phyloP scores from a whole-genome alignment of 2,329 filamentous ascomycete genomes.

The Hypoxylon sp. region DNA sequence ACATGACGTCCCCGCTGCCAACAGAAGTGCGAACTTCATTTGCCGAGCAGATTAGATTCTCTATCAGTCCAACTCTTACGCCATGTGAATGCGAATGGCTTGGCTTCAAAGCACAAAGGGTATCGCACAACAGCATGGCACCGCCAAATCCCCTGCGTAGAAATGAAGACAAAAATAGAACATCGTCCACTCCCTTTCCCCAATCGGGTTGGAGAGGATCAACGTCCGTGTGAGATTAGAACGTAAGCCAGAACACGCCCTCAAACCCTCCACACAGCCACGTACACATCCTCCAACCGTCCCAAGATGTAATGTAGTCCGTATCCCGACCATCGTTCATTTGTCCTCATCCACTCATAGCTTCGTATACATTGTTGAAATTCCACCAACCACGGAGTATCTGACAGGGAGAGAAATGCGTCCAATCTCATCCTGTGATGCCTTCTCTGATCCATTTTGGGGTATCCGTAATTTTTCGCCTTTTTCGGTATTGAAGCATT shows the following conservation, averaged over 20 bases:
- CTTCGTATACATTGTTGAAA: slow-evolving; percentile 51
- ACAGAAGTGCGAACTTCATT: slow-evolving; percentile 56
- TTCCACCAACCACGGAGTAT: slow-evolving; percentile 40
- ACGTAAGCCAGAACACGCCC: slow-evolving; percentile 36
- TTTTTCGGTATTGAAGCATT: slow-evolving; percentile 22
- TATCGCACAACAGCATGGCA: slow-evolving; percentile 52
- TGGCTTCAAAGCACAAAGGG: slow-evolving; percentile 52
- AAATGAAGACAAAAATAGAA: slow-evolving; percentile 51
- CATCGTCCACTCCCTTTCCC: slow-evolving; percentile 31
- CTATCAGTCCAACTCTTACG: slow-evolving; percentile 52
- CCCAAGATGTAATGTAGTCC: slow-evolving; percentile 17
- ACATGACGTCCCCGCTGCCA: slow-evolving; percentile 47
- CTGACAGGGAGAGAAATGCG: slow-evolving; percentile 34
- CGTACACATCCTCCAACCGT: slow-evolving; percentile 28
- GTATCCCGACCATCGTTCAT: slow-evolving; percentile 32
- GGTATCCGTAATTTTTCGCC: slow-evolving; percentile 39
- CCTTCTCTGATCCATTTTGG: slow-evolving; percentile 38
- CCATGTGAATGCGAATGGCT: slow-evolving; percentile 52
- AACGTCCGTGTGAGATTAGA: slow-evolving; percentile 42
- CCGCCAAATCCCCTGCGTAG: slow-evolving; percentile 51
- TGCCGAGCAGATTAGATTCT: slow-evolving; percentile 52
- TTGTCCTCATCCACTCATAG: slow-evolving; percentile 46
- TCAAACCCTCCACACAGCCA: slow-evolving; percentile 36
- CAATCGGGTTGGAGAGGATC: slow-evolving; percentile 34
- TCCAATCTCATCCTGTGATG: slow-evolving; percentile 21